Evolutionary conservation across 768 basidiomycete species (phyloP).

Genomic region (Xerocomus spinulosus): DNA sequence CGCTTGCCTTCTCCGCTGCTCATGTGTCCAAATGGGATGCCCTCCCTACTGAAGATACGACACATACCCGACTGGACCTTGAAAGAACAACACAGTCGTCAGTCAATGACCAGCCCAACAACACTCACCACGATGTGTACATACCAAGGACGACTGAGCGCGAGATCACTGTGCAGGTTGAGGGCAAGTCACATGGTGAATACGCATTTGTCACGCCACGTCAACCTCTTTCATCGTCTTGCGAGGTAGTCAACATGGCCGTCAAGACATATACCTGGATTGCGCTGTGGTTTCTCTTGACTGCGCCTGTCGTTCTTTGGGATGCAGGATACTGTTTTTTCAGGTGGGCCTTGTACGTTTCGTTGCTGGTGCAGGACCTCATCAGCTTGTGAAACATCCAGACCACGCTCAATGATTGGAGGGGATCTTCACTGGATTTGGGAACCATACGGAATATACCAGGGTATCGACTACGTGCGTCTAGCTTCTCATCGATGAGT

Average conservation of each 20-base stretch:
- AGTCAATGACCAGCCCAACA: background rate
- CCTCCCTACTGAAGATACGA: conserved; percentile 4
- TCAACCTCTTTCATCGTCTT: background rate
- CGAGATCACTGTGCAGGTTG: background rate
- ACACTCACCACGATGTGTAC: background rate
- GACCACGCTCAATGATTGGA: conserved; percentile 81
- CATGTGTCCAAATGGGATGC: conserved; percentile 26
- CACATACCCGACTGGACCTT: background rate
- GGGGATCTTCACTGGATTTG: conserved; percentile 93
- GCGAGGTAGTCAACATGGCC: conserved; percentile 34
- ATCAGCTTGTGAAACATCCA: conserved; percentile 21
- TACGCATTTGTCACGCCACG: background rate
- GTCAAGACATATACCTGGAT: conserved; percentile 54
- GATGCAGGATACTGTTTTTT: conserved; percentile 79
- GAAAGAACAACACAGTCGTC: background rate
- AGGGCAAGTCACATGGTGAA: background rate
- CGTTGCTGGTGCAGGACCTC: background rate
- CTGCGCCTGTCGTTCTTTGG: conserved; percentile 57
- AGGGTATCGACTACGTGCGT: conserved; percentile 51
- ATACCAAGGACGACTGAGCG: background rate
- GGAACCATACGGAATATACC: conserved; percentile 77
- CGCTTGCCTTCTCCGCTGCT: conserved; percentile 29
- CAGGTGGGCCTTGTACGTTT: conserved; percentile 40
- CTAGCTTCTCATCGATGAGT: background rate
- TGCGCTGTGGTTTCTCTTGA: conserved; percentile 62